Base-by-base conservation (phyloP, 2,329 filamentous ascomycete genomes). In the Didymella lethalis region DNA sequence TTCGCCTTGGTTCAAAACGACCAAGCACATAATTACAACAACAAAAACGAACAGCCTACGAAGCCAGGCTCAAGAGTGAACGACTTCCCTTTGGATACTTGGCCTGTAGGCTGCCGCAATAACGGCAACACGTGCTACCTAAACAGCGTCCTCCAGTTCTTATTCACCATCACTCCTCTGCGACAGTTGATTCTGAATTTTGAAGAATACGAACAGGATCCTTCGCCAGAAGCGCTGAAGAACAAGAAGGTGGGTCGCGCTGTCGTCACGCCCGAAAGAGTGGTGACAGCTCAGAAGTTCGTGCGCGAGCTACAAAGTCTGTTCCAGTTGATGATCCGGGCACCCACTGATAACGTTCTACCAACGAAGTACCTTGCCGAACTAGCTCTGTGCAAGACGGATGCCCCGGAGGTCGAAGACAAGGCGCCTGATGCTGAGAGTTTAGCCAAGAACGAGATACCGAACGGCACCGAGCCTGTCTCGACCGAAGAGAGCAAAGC, bases 61-160 rank as follows among this genome's bases (percentile, higher is more conserved):
- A 52, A 60, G 31, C 57, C 65, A 56, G 62, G 57, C 20, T 56
- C 63, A 38, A 59, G 67, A 44, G 55, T 66, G 25, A 69, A 68
- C 34, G 59, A 63, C 43, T 70, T 75, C 54, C 72, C 75, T 68
- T 59, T 76, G 78, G 46, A 81, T 1, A 63, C 85, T 29, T 88
- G 91, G 76, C 95, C 95, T 0, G 91, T 96, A 23, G 95, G 95
- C 0, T 84, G 98, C 6, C 86, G 88, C 63, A 99, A 98, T 68
- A 96, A 98, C 57, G 93, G 95, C 59, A 99, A 99, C 71, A 99
- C 96, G 0, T 99, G 95, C 76, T 99, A 99, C 71, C 84, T 99
- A 54, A 99, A 99, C 81, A 98, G 94, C 78, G 85, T 99, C 48
- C 83, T 99, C 10, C 95, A 99, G 70, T 98, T 96, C 73, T 90